Conservation (phyloP, 169 alveolate genomes). For the Babesia gibsoni region DNA sequence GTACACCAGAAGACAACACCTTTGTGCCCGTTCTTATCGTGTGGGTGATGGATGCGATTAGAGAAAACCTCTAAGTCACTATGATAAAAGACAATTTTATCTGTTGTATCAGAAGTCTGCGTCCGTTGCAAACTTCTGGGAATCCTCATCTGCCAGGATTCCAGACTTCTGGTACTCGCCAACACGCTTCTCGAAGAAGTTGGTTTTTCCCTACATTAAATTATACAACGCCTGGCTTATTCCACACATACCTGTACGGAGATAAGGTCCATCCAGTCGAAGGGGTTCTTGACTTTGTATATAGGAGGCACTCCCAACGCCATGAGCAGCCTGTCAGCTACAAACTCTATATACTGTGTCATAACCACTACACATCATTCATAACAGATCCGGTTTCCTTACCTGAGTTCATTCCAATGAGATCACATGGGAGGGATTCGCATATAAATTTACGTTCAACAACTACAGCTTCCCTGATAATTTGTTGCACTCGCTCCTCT, state of each 20-base stretch:
- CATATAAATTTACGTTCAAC: constrained; percentile 94
- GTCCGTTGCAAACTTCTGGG: constrained; percentile 68
- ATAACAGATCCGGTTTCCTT: not conserved
- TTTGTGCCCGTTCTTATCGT: no score
- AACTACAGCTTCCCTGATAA: constrained; percentile 94
- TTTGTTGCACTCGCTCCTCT: constrained; percentile 87
- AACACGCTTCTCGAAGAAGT: constrained; percentile 98
- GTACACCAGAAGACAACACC: no score
- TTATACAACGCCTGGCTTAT: not conserved
- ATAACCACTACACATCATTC: constrained; percentile 70
- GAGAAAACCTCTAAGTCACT: not conserved
- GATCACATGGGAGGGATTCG: constrained; percentile 95
- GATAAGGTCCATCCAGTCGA: constrained; percentile 98
- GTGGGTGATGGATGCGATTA: not conserved
- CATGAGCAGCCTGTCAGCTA: constrained; percentile 94
- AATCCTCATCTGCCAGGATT: constrained; percentile 84
- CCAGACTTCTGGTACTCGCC: constrained; percentile 98
- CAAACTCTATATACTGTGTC: constrained; percentile 96
- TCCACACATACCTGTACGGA: constrained; percentile 82
- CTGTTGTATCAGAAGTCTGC: constrained; percentile 59
- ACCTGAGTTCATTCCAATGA: constrained; percentile 97
- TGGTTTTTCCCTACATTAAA: constrained; percentile 91
- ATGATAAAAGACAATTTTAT: not conserved
- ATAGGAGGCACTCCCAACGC: constrained; percentile 91
- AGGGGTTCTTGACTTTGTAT: constrained; percentile 92